Evolutionary conservation across 305 asterid genomes (phyloP).

Genomic region (Fraxinus latifolia): DNA sequence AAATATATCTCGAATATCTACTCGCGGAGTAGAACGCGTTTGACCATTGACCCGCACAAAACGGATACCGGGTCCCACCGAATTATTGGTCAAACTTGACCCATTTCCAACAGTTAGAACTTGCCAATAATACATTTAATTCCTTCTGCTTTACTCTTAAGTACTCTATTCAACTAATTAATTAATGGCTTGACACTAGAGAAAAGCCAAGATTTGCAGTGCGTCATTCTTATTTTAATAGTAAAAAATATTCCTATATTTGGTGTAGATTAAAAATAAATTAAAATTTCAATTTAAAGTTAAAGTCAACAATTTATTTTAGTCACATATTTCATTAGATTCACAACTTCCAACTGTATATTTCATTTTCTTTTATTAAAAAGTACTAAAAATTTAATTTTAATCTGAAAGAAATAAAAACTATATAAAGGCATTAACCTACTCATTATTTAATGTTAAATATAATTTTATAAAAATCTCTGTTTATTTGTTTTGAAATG

Average conservation of each 20-base stretch:
- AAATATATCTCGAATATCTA: no score
- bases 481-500: not conserved
- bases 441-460: no score
- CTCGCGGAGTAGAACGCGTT: no score
- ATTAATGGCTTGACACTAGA: not conserved
- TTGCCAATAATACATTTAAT: not conserved
- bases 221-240: not conserved
- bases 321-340: no score
- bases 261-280: not conserved
- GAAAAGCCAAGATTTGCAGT: not conserved
- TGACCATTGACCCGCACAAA: no score
- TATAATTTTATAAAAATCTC: not conserved
- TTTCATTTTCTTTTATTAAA: not conserved
- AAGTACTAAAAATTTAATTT: no score
- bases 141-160: not conserved
- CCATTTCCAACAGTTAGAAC: no score
- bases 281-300: no score
- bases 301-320: no score
- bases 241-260: not conserved
- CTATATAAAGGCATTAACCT: not conserved
- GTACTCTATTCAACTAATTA: not conserved
- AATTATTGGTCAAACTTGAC: no score
- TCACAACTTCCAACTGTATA: no score
- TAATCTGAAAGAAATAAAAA: not conserved
- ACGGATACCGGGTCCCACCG: no score